Conservation (phyloP, 2,329 filamentous ascomycete species). For the Lecanicillium sp. region DNA sequence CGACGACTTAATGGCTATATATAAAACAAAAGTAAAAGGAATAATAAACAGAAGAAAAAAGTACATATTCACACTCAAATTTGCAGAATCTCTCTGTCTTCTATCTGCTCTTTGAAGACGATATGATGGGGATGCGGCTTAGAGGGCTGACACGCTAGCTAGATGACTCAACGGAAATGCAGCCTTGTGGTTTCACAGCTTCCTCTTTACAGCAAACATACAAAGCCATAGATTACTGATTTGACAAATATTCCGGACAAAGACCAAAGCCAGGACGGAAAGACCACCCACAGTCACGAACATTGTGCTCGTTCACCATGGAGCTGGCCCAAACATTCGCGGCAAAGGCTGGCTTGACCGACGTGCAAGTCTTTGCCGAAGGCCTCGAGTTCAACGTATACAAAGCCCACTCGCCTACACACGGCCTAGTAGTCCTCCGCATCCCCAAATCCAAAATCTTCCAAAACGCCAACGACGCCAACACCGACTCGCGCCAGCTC, state of each 20-base stretch:
- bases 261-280: background rate
- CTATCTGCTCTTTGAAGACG: too few relatives aligned
- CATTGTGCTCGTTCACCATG: conserved; percentile 1
- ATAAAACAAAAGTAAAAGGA: conserved; percentile 5
- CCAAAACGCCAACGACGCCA: conserved; percentile 17
- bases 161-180: background rate
- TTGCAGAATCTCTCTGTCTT: background rate
- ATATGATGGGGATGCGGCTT: too few relatives aligned
- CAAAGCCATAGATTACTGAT: too few relatives aligned
- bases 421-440: conserved; percentile 14
- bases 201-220: background rate
- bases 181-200: background rate
- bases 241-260: background rate
- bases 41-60: too few relatives aligned
- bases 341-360: conserved; percentile 7
- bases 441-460: conserved; percentile 14
- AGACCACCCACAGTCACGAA: background rate
- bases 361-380: conserved; percentile 11
- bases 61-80: too few relatives aligned
- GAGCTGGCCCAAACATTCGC: conserved; percentile 12
- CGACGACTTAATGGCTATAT: conserved; percentile 15
- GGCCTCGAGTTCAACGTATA: conserved; percentile 17
- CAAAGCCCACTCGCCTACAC: conserved; percentile 8
- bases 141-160: background rate
- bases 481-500: conserved; percentile 14